phyloP scores from a whole-genome alignment of 495 filamentous ascomycete species.

The Halenospora varia region DNA sequence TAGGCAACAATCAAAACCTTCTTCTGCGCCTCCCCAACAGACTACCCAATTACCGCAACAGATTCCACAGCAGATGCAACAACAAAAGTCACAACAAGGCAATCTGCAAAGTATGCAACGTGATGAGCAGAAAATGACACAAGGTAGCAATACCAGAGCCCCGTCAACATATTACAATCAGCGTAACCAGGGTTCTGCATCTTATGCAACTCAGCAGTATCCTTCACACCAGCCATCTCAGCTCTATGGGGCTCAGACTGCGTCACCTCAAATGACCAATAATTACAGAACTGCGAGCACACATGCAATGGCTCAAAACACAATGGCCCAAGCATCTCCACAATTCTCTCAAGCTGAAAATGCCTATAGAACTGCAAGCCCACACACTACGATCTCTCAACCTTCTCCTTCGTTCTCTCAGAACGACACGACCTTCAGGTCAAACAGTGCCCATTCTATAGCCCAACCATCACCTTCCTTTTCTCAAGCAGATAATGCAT shows the following conservation, averaged over 20 bases:
- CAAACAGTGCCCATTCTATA: conserved; percentile 8
- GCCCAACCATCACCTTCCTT: conserved; percentile 23
- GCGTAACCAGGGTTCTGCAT: conserved; percentile 14
- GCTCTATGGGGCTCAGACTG: conserved; percentile 16
- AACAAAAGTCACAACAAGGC: conserved; percentile 26
- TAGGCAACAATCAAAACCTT: conserved; percentile 17
- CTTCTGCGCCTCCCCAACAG: conserved; percentile 20
- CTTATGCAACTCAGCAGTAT: conserved; percentile 23
- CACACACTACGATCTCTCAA: conserved; percentile 28
- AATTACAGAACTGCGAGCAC: conserved; percentile 17
- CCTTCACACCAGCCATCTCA: conserved; percentile 25
- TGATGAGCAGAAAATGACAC: conserved; percentile 22
- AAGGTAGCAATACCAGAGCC: conserved; percentile 7
- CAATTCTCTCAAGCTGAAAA: conserved; percentile 27
- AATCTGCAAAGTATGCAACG: conserved; percentile 17
- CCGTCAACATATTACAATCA: conserved; percentile 21
- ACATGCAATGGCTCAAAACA: conserved; percentile 5
- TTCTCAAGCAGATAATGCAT: conserved; percentile 29
- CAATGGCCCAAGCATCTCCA: conserved; percentile 21
- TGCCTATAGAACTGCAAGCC: conserved; percentile 27
- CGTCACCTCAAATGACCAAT: conserved; percentile 25
- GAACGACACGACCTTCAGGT: conserved; percentile 18
- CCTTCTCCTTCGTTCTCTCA: conserved; percentile 23
- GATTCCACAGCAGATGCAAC: conserved; percentile 25
- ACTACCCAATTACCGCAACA: conserved; percentile 20